These are phyloP conservation scores for Bipolaris cookei DNA, from an alignment of 2,329 filamentous ascomycete species.

Conservation along the genomic window DNA sequence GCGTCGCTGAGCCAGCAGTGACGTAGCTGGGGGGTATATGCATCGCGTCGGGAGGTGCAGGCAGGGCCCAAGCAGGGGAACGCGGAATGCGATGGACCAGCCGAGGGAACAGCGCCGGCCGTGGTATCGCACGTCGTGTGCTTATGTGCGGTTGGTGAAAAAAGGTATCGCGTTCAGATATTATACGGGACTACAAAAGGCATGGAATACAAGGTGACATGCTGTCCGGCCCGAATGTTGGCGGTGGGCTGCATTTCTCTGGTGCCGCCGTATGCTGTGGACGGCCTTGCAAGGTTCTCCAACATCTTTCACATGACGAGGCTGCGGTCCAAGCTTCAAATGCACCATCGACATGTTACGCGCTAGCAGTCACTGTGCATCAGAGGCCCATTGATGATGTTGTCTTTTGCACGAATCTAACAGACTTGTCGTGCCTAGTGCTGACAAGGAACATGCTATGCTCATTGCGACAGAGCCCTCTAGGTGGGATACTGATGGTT, in stretches of 20 bases:
- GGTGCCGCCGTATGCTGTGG: conserved; percentile 21
- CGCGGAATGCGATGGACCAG: conserved; percentile 1
- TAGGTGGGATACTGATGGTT: neutral
- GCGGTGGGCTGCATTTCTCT: conserved; percentile 13
- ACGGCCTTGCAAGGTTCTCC: conserved; percentile 24
- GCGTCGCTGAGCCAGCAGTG: conserved; percentile 33
- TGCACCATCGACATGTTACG: conserved; percentile 1
- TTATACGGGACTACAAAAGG: conserved; percentile 1
- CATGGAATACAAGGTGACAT: conserved; percentile 6
- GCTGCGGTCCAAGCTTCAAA: conserved; percentile 17
- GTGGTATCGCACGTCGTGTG: neutral
- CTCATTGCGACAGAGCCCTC: neutral
- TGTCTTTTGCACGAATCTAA: neutral
- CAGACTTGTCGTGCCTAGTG: neutral
- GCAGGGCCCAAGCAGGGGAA: conserved; percentile 7
- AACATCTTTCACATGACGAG: conserved; percentile 28
- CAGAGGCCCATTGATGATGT: neutral
- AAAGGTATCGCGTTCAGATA: neutral
- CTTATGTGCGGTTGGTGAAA: neutral
- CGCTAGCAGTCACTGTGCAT: conserved; percentile 28
- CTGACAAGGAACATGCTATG: neutral
- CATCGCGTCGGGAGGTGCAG: conserved; percentile 27
- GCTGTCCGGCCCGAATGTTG: conserved; percentile 11
- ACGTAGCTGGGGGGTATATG: conserved; percentile 31
- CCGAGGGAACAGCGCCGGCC: conserved; percentile 5